Evolutionary conservation across 2,329 filamentous ascomycete species (phyloP).

Genomic region (Cephalotrichum gorgonifer): DNA sequence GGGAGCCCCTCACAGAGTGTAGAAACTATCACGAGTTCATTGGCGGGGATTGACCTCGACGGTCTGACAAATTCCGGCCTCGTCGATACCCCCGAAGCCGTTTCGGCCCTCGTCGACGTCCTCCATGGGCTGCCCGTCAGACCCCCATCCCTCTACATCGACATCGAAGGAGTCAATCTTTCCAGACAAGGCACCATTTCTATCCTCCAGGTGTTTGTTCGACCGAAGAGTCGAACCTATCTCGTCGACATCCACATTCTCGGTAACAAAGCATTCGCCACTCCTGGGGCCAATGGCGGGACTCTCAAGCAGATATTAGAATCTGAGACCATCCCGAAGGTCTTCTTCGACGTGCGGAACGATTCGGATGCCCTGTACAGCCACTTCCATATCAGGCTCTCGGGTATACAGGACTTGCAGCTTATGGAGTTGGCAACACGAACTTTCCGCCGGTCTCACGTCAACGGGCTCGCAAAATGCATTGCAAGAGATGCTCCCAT

Average conservation of each 20-base stretch:
- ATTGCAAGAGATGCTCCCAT: constrained; percentile 17
- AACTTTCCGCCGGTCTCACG: background rate
- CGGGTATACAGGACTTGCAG: constrained; percentile 40
- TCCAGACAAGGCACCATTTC: constrained; percentile 30
- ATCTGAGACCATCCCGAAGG: constrained; percentile 29
- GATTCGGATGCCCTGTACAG: constrained; percentile 44
- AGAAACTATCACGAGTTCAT: too few relatives aligned
- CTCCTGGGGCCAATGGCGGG: background rate
- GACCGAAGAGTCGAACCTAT: background rate
- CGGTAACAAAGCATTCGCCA: background rate
- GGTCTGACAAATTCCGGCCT: background rate
- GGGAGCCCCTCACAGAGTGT: too few relatives aligned
- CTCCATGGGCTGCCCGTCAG: constrained; percentile 13
- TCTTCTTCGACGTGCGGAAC: constrained; percentile 48
- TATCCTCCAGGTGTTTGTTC: constrained; percentile 28
- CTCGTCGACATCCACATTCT: background rate
- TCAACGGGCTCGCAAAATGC: constrained; percentile 17
- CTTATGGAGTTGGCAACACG: constrained; percentile 39
- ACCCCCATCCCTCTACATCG: constrained; percentile 31
- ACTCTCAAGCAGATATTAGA: constrained; percentile 33
- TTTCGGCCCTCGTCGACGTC: constrained; percentile 9
- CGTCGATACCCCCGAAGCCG: constrained; percentile 6
- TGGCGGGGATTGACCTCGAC: too few relatives aligned
- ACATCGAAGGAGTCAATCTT: constrained; percentile 36
- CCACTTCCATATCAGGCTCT: constrained; percentile 30